A percentile compares a stretch with the other conserved stretches of the same genome.
These are phyloP conservation scores for Magnaporthales sp. DNA, from an alignment of 2,329 filamentous ascomycete genomes.

Conservation along the genomic window DNA sequence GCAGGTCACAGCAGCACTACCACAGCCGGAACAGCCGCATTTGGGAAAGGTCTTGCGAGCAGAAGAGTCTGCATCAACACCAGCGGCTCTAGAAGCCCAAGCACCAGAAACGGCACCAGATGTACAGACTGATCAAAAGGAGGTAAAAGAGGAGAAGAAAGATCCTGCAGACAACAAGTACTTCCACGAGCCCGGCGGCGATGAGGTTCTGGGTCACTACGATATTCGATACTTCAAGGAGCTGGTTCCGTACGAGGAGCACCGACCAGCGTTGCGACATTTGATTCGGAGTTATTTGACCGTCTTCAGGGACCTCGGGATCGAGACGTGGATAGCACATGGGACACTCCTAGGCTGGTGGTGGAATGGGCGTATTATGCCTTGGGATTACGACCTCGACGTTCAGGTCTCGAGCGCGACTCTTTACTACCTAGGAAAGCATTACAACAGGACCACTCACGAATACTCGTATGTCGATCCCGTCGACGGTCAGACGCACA, in stretches of 20 bases:
- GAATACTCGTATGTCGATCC: slow-evolving; percentile 39
- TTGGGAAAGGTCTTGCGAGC: not conserved
- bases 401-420: slow-evolving; percentile 66
- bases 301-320: slow-evolving; percentile 51
- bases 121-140: not conserved
- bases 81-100: not conserved
- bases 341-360: slow-evolving; percentile 81
- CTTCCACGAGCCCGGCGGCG: slow-evolving; percentile 55
- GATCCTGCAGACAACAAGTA: slow-evolving; percentile 40
- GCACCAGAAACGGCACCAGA: not conserved
- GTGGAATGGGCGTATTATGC: slow-evolving; percentile 74
- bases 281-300: slow-evolving; percentile 68
- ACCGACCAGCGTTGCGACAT: slow-evolving; percentile 56
- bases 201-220: slow-evolving; percentile 60
- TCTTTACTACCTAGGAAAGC: slow-evolving; percentile 53
- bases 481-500: slow-evolving; percentile 28
- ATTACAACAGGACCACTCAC: slow-evolving; percentile 62
- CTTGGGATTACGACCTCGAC: slow-evolving; percentile 81
- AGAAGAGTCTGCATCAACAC: not conserved
- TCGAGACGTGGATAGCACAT: slow-evolving; percentile 83
- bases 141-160: not conserved
- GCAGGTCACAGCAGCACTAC: not conserved
- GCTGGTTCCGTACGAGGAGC: slow-evolving; percentile 56
- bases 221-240: slow-evolving; percentile 60
- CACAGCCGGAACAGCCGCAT: not conserved